Conservation (phyloP, 2,329 filamentous ascomycete genomes). For the Xylaria sp. region DNA sequence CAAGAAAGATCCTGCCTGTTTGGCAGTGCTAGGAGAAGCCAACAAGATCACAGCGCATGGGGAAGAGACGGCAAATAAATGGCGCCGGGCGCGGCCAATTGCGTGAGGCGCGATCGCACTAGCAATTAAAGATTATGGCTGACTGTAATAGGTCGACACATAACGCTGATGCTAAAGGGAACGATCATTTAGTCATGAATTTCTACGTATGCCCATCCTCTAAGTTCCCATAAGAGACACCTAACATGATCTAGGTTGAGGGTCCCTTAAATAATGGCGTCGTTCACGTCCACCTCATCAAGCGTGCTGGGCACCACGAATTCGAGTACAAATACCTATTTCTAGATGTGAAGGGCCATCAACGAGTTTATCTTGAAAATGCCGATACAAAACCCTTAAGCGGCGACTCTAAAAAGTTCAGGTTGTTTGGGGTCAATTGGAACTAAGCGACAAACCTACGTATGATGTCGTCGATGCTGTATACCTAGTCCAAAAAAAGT, state of each 20-base stretch:
- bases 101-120: slow-evolving; percentile 56
- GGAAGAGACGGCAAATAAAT: slow-evolving; percentile 83
- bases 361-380: slow-evolving; percentile 73
- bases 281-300: slow-evolving; percentile 82
- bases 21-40: slow-evolving; percentile 77
- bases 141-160: slow-evolving; percentile 66
- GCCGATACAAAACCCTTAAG: slow-evolving; percentile 57
- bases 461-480: neutral
- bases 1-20: slow-evolving; percentile 76
- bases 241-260: slow-evolving; percentile 68
- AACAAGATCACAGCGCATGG: slow-evolving; percentile 84
- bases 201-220: slow-evolving; percentile 72
- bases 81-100: slow-evolving; percentile 74
- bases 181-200: slow-evolving; percentile 84
- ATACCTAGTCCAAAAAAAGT: neutral
- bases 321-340: slow-evolving; percentile 84
- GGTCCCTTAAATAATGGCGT: slow-evolving; percentile 79
- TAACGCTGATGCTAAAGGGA: slow-evolving; percentile 77
- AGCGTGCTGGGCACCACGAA: slow-evolving; percentile 70
- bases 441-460: slow-evolving; percentile 43
- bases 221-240: neutral
- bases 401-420: slow-evolving; percentile 58
- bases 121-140: slow-evolving; percentile 17
- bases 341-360: slow-evolving; percentile 79
- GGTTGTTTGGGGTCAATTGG: slow-evolving; percentile 73